These are phyloP conservation scores for Mycena albidolilacea DNA, from an alignment of 768 basidiomycete species.

Conservation along the genomic window DNA sequence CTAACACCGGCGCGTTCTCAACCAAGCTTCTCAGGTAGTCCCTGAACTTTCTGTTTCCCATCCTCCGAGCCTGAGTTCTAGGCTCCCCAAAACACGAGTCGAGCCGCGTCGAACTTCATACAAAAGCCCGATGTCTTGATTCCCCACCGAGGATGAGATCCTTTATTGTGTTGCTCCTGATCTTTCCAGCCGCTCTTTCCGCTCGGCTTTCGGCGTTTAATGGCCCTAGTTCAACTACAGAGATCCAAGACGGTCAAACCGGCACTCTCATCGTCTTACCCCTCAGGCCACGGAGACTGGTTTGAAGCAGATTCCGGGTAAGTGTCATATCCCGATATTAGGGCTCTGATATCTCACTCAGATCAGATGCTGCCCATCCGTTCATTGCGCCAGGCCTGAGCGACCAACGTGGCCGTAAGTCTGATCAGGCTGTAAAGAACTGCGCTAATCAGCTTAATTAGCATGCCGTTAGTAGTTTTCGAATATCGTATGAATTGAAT, in stretches of 20 bases:
- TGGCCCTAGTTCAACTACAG: conserved; percentile 23
- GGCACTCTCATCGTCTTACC: conserved; percentile 31
- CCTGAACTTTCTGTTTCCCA: too few relatives aligned
- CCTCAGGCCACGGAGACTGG: conserved; percentile 37
- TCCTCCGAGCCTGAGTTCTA: too few relatives aligned
- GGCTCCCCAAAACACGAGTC: background rate
- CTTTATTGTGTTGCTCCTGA: background rate
- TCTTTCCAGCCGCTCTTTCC: conserved; percentile 7
- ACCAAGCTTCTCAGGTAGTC: too few relatives aligned
- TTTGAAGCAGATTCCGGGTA: conserved; percentile 34
- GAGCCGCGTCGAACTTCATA: background rate
- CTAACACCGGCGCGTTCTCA: too few relatives aligned
- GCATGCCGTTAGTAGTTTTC: conserved; percentile 34
- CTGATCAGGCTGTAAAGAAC: background rate
- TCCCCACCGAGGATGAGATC: conserved; percentile 13
- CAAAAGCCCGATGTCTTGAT: background rate
- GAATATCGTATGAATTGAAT: background rate
- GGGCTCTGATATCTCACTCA: background rate
- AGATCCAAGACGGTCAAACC: conserved; percentile 36
- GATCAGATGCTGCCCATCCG: conserved; percentile 34
- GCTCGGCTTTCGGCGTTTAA: background rate
- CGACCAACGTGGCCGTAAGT: conserved; percentile 39
- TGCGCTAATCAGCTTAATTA: background rate
- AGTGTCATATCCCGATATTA: background rate
- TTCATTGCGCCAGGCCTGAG: conserved; percentile 40